phyloP scores from a whole-genome alignment of 2,329 filamentous ascomycete genomes.

The Botrytis byssoidea region DNA sequence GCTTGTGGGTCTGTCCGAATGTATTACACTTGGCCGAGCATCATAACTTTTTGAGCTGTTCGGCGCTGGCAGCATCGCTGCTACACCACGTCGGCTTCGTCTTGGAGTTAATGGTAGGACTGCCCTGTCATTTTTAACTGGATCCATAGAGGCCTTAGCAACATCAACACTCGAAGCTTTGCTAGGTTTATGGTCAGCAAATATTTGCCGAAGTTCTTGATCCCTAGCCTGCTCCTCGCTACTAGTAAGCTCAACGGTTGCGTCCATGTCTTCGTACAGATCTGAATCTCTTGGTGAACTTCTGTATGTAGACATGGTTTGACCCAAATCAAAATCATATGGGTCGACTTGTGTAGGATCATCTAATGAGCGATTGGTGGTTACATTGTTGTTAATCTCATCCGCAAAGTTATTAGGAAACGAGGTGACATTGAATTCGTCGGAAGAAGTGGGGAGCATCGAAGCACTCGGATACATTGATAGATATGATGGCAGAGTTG shows the following conservation, averaged over 20 bases:
- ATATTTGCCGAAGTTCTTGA: not conserved
- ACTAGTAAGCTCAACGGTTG: constrained; percentile 15
- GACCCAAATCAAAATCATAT: constrained; percentile 22
- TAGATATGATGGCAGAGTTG: not conserved
- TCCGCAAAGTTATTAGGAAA: constrained; percentile 22
- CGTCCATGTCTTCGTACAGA: not conserved
- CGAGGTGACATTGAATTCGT: constrained; percentile 34
- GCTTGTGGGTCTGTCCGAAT: constrained; percentile 30
- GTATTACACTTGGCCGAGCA: constrained; percentile 47
- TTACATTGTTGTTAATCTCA: not conserved
- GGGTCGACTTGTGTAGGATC: constrained; percentile 31
- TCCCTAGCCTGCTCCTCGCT: constrained; percentile 19
- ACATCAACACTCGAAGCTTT: not conserved
- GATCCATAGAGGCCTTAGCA: not conserved
- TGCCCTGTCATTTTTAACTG: not conserved
- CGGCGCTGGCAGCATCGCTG: constrained; percentile 11
- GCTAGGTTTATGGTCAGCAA: not conserved
- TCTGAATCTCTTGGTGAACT: constrained; percentile 15
- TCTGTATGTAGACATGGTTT: constrained; percentile 27
- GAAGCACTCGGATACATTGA: not conserved
- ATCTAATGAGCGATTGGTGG: constrained; percentile 18
- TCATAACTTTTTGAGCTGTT: constrained; percentile 38
- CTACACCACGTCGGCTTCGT: constrained; percentile 1
- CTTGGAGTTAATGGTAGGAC: constrained; percentile 20
- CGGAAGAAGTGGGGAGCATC: constrained; percentile 25